These are phyloP conservation scores for Chlamydomonas sp. DNA, from an alignment of 139 green algal species.

Conservation along the genomic window DNA sequence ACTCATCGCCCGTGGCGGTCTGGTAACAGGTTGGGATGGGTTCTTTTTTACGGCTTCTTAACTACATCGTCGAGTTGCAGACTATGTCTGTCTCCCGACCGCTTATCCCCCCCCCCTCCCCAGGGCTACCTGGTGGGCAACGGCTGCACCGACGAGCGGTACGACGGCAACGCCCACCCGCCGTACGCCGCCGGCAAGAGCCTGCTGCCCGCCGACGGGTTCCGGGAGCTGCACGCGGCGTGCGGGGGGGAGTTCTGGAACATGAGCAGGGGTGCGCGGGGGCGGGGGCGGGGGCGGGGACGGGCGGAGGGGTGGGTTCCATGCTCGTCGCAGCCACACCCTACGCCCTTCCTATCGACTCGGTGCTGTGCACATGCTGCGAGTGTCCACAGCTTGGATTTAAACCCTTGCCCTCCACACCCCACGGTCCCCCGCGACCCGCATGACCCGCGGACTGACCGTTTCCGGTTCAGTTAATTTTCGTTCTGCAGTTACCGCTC, in stretches of 20 bases:
- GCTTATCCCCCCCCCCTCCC: neutral
- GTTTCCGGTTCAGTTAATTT: no score
- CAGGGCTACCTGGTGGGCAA: slow-evolving; percentile 85
- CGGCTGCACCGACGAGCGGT: slow-evolving; percentile 71
- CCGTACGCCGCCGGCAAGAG: slow-evolving; percentile 74
- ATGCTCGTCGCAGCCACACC: neutral
- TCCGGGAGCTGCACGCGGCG: slow-evolving; percentile 1
- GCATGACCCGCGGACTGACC: no score
- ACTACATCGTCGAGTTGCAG: no score
- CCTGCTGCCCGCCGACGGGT: slow-evolving; percentile 51
- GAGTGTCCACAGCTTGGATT: no score
- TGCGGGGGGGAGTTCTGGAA: slow-evolving; percentile 76
- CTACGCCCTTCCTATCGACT: no score
- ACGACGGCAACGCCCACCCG: slow-evolving; percentile 76
- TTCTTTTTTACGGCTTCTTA: neutral
- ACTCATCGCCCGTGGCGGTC: no score
- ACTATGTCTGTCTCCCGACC: no score
- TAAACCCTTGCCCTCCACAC: no score
- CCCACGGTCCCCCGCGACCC: no score
- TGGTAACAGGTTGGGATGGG: no score
- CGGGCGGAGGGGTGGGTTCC: neutral
- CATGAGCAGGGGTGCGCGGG: slow-evolving; percentile 27
- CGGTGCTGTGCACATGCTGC: no score
- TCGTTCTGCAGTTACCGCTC: no score
- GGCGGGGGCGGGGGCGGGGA: neutral